phyloP scores from a whole-genome alignment of 2,329 filamentous ascomycete species.

The Passalora sequoiae region DNA sequence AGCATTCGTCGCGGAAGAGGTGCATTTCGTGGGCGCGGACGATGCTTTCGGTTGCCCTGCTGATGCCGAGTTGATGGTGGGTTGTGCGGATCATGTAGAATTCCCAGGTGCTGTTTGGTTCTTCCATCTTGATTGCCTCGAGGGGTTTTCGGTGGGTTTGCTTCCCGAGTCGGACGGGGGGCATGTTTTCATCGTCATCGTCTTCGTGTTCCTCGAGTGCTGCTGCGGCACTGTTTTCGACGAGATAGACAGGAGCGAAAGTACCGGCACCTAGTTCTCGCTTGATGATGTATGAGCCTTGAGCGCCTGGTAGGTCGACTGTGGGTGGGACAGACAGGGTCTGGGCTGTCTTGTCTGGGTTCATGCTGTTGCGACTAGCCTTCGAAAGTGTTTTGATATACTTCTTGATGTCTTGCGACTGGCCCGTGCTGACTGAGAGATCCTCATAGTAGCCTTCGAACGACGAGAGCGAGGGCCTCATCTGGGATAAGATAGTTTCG shows the following conservation, averaged over 20 bases:
- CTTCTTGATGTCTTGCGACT: conserved; percentile 71
- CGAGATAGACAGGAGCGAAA: conserved; percentile 90
- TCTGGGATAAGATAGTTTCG: conserved; percentile 65
- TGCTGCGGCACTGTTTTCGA: conserved; percentile 54
- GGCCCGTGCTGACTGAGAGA: conserved; percentile 57
- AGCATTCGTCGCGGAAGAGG: conserved; percentile 83
- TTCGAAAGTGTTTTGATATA: conserved; percentile 66
- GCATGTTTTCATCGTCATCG: conserved; percentile 42
- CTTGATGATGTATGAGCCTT: conserved; percentile 69
- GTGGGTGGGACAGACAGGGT: conserved; percentile 57
- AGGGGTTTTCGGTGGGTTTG: conserved; percentile 55
- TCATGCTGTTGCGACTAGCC: conserved; percentile 48
- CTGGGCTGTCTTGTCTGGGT: conserved; percentile 57
- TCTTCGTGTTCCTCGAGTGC: conserved; percentile 37
- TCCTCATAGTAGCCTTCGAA: conserved; percentile 80
- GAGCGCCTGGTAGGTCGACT: conserved; percentile 62
- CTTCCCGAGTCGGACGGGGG: conserved; percentile 54
- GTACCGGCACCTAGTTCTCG: conserved; percentile 87
- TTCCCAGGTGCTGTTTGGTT: conserved; percentile 84
- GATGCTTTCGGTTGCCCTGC: conserved; percentile 68
- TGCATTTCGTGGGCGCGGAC: conserved; percentile 86
- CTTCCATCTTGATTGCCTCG: conserved; percentile 93
- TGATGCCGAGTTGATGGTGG: conserved; percentile 66
- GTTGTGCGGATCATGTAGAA: conserved; percentile 90
- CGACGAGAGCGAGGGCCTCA: conserved; percentile 65